These are phyloP conservation scores for Aeschynomene evenia DNA, from an alignment of 306 rosid genomes.

Conservation along the genomic window DNA sequence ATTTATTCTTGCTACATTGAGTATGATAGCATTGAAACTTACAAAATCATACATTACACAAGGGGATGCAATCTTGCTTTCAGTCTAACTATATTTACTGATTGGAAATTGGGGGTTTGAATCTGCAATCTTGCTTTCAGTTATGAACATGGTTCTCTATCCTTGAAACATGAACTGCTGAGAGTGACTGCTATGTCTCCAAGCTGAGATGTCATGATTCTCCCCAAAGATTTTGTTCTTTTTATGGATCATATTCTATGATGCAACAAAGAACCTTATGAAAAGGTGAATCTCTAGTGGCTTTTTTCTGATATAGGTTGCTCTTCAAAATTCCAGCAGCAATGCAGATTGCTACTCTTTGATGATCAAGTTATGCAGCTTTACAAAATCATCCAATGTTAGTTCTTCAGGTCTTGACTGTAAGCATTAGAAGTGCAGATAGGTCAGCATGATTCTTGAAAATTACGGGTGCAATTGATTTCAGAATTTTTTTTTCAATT, in stretches of 20 bases:
- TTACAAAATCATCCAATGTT: conserved; percentile 65
- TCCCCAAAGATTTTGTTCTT: neutral
- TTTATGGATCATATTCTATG: conserved; percentile 1
- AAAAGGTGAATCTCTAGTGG: neutral
- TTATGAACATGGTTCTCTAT: neutral
- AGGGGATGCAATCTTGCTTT: neutral
- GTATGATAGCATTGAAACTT: conserved; percentile 13
- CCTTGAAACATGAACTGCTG: conserved; percentile 5
- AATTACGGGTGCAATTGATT: no score
- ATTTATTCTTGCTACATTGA: neutral
- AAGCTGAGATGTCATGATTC: neutral
- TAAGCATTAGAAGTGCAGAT: neutral
- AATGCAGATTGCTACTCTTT: conserved; percentile 34
- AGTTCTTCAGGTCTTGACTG: conserved; percentile 93
- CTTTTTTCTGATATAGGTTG: conserved; percentile 2
- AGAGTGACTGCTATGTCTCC: conserved; percentile 4
- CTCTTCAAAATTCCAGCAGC: conserved; percentile 18
- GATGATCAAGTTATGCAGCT: conserved; percentile 62
- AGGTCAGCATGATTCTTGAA: conserved; percentile 1
- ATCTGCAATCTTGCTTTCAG: conserved; percentile 5
- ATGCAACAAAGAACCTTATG: conserved; percentile 2
- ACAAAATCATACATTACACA: conserved; percentile 18
- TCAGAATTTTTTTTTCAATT: no score
- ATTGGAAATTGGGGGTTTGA: neutral
- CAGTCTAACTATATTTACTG: neutral